phyloP scores from a whole-genome alignment of 1,284 basidiomycete genomes.

The Cutaneotrichosporon mucoides region DNA sequence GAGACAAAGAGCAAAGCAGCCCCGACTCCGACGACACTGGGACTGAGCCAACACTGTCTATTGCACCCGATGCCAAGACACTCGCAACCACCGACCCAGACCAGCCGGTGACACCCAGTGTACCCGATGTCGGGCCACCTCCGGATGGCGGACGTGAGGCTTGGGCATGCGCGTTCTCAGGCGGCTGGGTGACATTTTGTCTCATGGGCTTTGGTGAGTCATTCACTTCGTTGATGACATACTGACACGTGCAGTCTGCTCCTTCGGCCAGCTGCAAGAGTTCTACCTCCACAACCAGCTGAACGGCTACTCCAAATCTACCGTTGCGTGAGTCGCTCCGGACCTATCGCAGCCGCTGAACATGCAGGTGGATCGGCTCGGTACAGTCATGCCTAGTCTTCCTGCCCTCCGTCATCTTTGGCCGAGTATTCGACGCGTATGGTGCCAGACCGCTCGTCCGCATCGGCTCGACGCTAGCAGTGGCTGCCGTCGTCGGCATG shows the following conservation, averaged over 20 bases:
- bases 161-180: slow-evolving; percentile 37
- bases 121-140: slow-evolving; percentile 30
- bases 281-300: slow-evolving; percentile 42
- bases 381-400: slow-evolving; percentile 35
- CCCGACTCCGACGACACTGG: background rate
- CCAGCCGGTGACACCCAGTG: background rate
- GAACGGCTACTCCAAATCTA: slow-evolving; percentile 28
- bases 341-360: background rate
- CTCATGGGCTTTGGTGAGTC: slow-evolving; percentile 45
- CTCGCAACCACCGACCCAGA: background rate
- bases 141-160: slow-evolving; percentile 45
- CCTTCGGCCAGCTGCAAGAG: slow-evolving; percentile 39
- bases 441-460: slow-evolving; percentile 34
- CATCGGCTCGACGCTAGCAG: slow-evolving; percentile 31
- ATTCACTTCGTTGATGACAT: background rate
- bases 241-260: slow-evolving; percentile 33
- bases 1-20: background rate
- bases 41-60: background rate
- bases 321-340: slow-evolving; percentile 30
- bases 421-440: slow-evolving; percentile 39
- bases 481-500: slow-evolving; percentile 34
- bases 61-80: background rate
- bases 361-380: slow-evolving; percentile 38
- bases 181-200: slow-evolving; percentile 41
- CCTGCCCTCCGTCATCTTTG: slow-evolving; percentile 32